Evolutionary conservation across 495 filamentous ascomycete species (phyloP), one percentile per base, ranked within the genome.

Genomic region (Xylaria palmicola): DNA sequence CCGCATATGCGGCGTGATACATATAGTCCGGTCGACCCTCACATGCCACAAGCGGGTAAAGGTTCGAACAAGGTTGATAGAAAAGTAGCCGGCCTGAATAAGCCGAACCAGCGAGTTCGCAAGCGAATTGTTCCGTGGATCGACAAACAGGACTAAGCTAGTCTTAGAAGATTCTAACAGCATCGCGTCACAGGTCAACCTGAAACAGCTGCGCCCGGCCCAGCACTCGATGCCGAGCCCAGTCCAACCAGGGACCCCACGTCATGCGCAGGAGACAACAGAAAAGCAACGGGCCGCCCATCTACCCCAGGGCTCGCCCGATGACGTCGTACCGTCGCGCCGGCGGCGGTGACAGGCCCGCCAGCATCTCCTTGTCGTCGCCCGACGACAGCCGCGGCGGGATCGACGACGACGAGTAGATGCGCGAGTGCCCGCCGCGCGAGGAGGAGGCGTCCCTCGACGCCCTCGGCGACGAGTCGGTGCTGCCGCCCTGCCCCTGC

Each of bases 251-350:
- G 59, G 59, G 26, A 40, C 15, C 29, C 27, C 50, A n/a, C 10
- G 4, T 48, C 15, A 20, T 32, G 2, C 5, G 57, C 15, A 29
- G 17, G 19, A 29, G 6, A 10, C 13, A 19, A 29, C 10, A 12
- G 12, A 27, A 22, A n/a, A 27, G 6, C 26, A 26, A 34, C 26
- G 44, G 9, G 4, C 32, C 53, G 26, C 45, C n/a, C n/a, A 20
- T 59, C 44, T 30, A 81, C 3, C 77, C 77, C 40, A 81, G 75
- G 3, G 78, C 77, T 32, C 74, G 65, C 9, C 79, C 79, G 59
- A 80, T 80, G 17, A 36, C 61, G 34, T 74, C 68, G 17, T 71
- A 65, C 30, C 66, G 71, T 22, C 75, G 66, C n/a, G 69, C 64
- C 17, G 76, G 72, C 29, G 77, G 72, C 6, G 79, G 75, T 17